phyloP scores from a whole-genome alignment of 306 rosid genomes.

The Cyamopsis tetragonoloba region DNA sequence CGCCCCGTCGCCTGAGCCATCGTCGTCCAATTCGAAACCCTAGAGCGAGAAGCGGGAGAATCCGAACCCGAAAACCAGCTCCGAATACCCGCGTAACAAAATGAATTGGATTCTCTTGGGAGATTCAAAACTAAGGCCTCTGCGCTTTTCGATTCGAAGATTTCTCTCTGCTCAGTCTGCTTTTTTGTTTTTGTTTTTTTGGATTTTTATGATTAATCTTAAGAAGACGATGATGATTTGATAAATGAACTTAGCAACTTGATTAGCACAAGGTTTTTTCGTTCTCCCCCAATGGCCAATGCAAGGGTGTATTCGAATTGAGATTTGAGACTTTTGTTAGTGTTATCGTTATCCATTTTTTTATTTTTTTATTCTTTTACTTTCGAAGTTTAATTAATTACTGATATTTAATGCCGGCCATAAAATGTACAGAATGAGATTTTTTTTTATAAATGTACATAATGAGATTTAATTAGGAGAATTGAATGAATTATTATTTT shows the following conservation, averaged over 20 bases:
- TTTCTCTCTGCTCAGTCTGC: no score
- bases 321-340: neutral
- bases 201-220: no score
- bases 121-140: neutral
- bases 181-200: no score
- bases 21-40: constrained; percentile 33
- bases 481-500: no score
- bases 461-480: no score
- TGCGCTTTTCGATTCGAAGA: neutral
- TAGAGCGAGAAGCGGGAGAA: no score
- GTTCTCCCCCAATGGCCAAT: neutral
- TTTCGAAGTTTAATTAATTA: no score
- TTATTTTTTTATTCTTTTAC: no score
- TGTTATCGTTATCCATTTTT: neutral
- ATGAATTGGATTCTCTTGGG: neutral
- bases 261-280: neutral
- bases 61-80: neutral
- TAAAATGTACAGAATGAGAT: no score
- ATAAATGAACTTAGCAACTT: neutral
- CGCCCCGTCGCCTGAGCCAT: constrained; percentile 74
- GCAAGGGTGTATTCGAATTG: neutral
- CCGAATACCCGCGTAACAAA: no score
- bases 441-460: no score
- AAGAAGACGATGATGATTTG: neutral
- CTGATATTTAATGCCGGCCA: no score